Evolutionary conservation across 2,329 filamentous ascomycete species (phyloP), one percentile per base, ranked within the genome.

Genomic region (Pseudocercospora macadamiae): DNA sequence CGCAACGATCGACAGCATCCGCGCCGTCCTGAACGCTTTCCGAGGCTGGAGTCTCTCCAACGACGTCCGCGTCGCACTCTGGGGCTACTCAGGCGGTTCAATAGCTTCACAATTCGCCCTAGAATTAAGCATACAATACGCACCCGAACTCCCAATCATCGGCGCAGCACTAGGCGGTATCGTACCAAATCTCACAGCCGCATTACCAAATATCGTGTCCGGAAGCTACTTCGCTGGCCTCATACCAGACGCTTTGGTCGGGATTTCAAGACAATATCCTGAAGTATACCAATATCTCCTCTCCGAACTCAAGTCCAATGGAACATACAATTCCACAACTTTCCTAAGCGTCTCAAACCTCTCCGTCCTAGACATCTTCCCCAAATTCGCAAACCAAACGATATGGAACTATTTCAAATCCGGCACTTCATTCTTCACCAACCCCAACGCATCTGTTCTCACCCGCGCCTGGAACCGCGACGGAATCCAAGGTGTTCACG

Each of bases 61-160:
- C 75, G 14, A 66, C 77, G 5, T 21, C 55, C 7, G 26, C n/a
- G 30, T 52, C 26, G 48, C 55, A 9, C 34, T 57, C 14, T 57
- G 81, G 80, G 83, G 83, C 0, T 85, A 84, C 64, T 82, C 79
- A 0, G 83, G 83, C 4, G 83, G 83, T 4, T 76, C 77, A 2
- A 59, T 84, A 14, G 81, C 82, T 0, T 78, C 72, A 2, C 79
- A 79, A 26, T 82, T 76, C 73, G 70, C 70, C 7, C 62, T 64
- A 7, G 69, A 70, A 44, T 62, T 71, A 3, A 59, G 67, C 36
- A 51, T 63, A 1, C 55, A 52, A 19, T 72, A 73, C 44, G 70
- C 70, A 2, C 66, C 70, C 2, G 70, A 72, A 39, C 53, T 73
- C 34, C 28, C 26, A 8, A 34, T 55, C 28, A 55, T 61, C 6